A percentile compares a stretch with the other conserved stretches of the same genome.
Conservation (phyloP, 208 protist species). For the Acanthamoeba culbertsoni region DNA sequence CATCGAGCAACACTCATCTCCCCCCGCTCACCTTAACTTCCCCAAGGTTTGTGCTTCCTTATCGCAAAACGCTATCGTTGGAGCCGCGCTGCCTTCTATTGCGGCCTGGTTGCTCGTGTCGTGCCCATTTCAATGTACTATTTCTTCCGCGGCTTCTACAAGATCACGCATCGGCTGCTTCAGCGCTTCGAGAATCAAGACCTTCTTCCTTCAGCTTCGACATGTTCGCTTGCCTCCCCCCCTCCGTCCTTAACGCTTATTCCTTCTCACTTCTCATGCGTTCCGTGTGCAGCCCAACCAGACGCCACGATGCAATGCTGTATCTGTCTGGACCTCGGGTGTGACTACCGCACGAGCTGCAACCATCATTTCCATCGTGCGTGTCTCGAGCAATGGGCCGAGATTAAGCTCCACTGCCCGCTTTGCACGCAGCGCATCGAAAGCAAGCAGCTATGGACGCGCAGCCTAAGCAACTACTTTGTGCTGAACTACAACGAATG, state of each 20-base stretch:
- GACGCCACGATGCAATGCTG: neutral
- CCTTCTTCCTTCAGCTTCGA: neutral
- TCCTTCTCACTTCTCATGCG: neutral
- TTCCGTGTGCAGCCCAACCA: neutral
- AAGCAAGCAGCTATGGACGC: neutral
- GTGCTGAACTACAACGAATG: constrained; percentile 31
- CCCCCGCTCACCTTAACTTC: neutral
- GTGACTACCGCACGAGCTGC: constrained; percentile 1
- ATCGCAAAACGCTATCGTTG: neutral
- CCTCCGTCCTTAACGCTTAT: too few species aligned
- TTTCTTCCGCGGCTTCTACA: constrained; percentile 34
- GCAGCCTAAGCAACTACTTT: neutral
- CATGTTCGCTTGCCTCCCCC: neutral
- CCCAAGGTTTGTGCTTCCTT: neutral
- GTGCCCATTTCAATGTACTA: constrained; percentile 21
- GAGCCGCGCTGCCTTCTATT: constrained; percentile 17
- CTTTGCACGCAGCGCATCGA: constrained; percentile 22
- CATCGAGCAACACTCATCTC: neutral
- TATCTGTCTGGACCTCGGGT: constrained; percentile 21
- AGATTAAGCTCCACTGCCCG: constrained; percentile 29
- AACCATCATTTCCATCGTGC: neutral
- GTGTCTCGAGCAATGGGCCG: constrained; percentile 1
- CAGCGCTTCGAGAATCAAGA: neutral
- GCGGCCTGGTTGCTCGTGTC: neutral
- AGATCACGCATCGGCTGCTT: neutral